Evolutionary conservation across 2,329 filamentous ascomycete genomes (phyloP).

Genomic region (Arthroderma sp.): DNA sequence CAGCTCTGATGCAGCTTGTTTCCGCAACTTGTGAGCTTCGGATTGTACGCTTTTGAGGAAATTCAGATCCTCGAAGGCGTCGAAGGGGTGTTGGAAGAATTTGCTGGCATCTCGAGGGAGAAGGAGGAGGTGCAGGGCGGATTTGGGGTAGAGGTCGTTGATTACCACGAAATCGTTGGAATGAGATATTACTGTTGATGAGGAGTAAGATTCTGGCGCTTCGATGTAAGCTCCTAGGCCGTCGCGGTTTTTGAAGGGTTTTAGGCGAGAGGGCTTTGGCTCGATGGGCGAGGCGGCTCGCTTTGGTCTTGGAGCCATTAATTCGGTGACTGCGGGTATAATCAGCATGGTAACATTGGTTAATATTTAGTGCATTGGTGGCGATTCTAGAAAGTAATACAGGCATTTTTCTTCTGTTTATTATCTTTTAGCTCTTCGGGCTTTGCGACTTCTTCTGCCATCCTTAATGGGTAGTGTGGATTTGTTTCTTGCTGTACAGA

Average conservation of each 20-base stretch:
- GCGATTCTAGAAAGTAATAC: background rate
- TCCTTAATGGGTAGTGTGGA: background rate
- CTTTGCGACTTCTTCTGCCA: background rate
- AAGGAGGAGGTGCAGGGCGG: conserved; percentile 73
- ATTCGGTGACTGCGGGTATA: conserved; percentile 9
- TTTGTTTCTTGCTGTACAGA: background rate
- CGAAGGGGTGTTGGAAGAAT: conserved; percentile 58
- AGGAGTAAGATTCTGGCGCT: conserved; percentile 49
- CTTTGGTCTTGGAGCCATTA: conserved; percentile 14
- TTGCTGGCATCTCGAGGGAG: conserved; percentile 58
- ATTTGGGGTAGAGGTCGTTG: conserved; percentile 75
- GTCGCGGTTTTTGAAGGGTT: conserved; percentile 41
- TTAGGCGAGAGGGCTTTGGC: conserved; percentile 7
- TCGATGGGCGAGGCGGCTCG: conserved; percentile 16
- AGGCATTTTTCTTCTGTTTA: conserved; percentile 6
- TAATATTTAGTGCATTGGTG: too few relatives aligned
- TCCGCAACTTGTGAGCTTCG: conserved; percentile 50
- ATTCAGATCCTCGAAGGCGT: conserved; percentile 56
- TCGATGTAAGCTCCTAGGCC: conserved; percentile 56
- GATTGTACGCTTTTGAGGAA: conserved; percentile 55
- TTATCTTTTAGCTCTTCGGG: conserved; percentile 11
- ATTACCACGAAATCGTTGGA: conserved; percentile 63
- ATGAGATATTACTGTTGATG: conserved; percentile 51
- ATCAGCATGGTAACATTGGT: conserved; percentile 5
- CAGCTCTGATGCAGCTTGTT: conserved; percentile 62